phyloP scores from a whole-genome alignment of 306 rosid species.

The Biancaea sappan region DNA sequence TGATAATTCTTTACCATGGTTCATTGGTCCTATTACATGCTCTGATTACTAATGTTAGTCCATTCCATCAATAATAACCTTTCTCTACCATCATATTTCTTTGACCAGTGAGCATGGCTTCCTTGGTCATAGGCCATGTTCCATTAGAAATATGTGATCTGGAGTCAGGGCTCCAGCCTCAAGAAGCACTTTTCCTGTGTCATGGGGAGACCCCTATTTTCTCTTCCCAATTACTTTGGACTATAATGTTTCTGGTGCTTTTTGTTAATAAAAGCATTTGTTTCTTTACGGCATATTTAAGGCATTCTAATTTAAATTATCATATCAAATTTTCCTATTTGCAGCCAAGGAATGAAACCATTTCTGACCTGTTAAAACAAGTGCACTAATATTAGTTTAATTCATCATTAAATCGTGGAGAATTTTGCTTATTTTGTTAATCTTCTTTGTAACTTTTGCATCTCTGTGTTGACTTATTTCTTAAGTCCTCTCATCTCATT shows the following conservation, averaged over 20 bases:
- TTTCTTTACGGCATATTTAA: neutral
- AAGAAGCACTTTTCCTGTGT: neutral
- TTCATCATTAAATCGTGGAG: neutral
- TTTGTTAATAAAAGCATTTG: neutral
- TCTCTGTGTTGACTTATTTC: constrained; percentile 18
- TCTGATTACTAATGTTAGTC: neutral
- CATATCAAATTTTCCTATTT: neutral
- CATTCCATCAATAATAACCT: neutral
- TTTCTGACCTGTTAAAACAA: constrained; percentile 13
- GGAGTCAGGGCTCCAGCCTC: neutral
- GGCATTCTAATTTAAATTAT: neutral
- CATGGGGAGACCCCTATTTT: neutral
- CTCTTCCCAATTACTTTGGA: neutral
- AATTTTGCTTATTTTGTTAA: constrained; percentile 10
- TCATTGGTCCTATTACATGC: neutral
- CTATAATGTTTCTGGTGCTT: neutral
- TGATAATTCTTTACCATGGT: neutral
- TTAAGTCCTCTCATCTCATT: constrained; percentile 23
- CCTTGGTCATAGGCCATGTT: neutral
- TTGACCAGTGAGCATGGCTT: neutral
- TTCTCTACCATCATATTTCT: neutral
- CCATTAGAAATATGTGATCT: neutral
- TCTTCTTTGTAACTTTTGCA: constrained; percentile 12
- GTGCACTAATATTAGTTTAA: constrained; percentile 4
- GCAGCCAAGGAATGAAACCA: neutral